Conservation (phyloP, 139 green algal genomes). For the Chlorella sp. region DNA sequence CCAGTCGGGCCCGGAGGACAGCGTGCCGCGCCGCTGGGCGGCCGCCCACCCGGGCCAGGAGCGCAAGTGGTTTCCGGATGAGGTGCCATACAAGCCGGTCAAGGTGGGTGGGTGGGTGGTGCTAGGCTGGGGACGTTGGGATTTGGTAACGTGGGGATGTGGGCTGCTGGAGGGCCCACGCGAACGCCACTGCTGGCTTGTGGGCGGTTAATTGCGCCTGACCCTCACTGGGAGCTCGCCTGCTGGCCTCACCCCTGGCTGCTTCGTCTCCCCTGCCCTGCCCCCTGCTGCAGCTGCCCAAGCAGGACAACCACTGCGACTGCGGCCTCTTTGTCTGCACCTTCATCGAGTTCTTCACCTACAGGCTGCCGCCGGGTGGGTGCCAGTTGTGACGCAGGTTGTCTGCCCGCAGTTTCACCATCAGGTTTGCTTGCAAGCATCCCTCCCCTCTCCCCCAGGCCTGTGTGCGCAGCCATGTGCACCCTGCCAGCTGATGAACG, state of each 20-base stretch:
- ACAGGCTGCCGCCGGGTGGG: conserved; percentile 36
- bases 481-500: too few species aligned
- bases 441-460: neutral
- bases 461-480: too few species aligned
- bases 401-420: too few species aligned
- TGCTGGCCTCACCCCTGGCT: too few species aligned
- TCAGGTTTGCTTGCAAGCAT: too few species aligned
- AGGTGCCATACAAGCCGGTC: conserved; percentile 15
- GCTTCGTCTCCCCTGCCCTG: neutral
- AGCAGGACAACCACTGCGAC: conserved; percentile 92
- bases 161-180: too few species aligned
- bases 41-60: conserved; percentile 32
- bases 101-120: neutral
- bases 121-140: too few species aligned
- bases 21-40: conserved; percentile 31
- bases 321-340: conserved; percentile 92
- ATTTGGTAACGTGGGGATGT: too few species aligned
- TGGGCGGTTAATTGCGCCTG: too few species aligned
- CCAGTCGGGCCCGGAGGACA: neutral
- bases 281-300: conserved; percentile 47
- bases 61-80: neutral
- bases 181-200: too few species aligned
- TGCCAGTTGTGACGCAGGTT: neutral
- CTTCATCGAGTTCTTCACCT: conserved; percentile 86
- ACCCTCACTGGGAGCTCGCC: too few species aligned